Base-by-base conservation (phyloP, 306 rosid genomes). In the Cotoneaster glaucophyllus region DNA sequence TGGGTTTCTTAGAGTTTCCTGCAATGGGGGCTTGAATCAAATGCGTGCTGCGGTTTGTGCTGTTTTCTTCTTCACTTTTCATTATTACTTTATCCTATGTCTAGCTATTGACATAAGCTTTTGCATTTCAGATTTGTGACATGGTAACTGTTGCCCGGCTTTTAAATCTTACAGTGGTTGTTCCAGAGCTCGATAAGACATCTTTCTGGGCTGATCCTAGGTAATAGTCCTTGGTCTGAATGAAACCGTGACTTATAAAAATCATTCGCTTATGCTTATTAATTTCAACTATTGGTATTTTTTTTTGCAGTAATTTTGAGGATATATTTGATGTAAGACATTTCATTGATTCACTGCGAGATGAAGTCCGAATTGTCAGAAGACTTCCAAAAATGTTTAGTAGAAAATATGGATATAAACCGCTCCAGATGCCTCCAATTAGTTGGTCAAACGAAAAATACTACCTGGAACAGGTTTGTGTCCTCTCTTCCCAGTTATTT, bases 151-250 rank as follows among this genome's bases (percentile, higher is more conserved):
- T 96, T 89, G 99, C 99, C 82, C 90, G 97, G 71, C 82, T 90
- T 75, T 89, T 96, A 85, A 96, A 96, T 85, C 97, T 96, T 69
- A 90, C 99, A 31, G 81, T 96, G 85, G 98, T 96, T 80, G 90
- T 96, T 78, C 99, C 99, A 9, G 98, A 96, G 86, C 99, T 96
- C 70, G 99, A 96, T 82, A 92, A 96, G 84, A 84, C 86, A 78
- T 96, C 99, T 50, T 90, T 96, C 84, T 96, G 99, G 99, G 96
- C 98, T 22, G 99, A 96, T 77, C 97, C 93, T 44, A 96, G 99
- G 99, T 96, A 82, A 14, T 41, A 21, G 69, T 76, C 64, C 29
- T 63, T 82, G 58, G 71, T 82, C 66, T 85, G 69, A 52, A 52
- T 54, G 45, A 34, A 71, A 73, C 70, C 80, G 11, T 26, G 41